Conservation (phyloP, 257 asterid species). For the Verbascum thapsus region DNA sequence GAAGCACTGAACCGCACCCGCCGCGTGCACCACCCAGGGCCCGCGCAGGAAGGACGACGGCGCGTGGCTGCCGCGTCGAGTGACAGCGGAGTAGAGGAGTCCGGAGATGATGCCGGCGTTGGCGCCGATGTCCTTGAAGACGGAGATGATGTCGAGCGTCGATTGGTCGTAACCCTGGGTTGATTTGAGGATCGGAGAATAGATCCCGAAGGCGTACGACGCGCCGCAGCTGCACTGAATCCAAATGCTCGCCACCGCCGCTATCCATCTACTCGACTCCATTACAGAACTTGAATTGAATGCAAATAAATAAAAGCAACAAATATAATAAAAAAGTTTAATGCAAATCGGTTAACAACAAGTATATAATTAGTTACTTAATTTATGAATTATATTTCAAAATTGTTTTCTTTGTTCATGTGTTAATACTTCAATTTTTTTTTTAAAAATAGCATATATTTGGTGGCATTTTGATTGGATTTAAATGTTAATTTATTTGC, state of each 20-base stretch:
- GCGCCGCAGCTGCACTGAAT: constrained; percentile 93
- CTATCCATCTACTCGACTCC: constrained; percentile 66
- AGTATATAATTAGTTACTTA: too few species aligned
- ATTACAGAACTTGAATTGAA: too few species aligned
- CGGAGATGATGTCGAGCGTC: constrained; percentile 80
- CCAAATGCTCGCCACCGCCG: constrained; percentile 88
- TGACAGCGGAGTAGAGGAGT: constrained; percentile 59
- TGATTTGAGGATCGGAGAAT: constrained; percentile 81
- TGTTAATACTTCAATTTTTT: too few species aligned
- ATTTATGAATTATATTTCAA: too few species aligned
- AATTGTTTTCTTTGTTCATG: too few species aligned
- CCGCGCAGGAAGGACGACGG: constrained; percentile 37
- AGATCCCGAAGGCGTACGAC: constrained; percentile 91
- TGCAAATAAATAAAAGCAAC: too few species aligned
- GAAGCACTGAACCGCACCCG: constrained; percentile 81
- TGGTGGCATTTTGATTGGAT: too few species aligned
- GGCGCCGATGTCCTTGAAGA: constrained; percentile 95
- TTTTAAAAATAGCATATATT: too few species aligned
- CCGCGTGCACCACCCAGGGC: constrained; percentile 80
- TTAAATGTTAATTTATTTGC: too few species aligned
- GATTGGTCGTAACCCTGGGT: constrained; percentile 77
- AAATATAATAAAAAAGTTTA: too few species aligned
- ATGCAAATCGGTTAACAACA: too few species aligned
- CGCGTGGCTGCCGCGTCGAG: constrained; percentile 22
- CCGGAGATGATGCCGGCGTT: constrained; percentile 95